Percentiles rank a stretch among this genome's conserved stretches.
Evolutionary conservation across 1,284 basidiomycete genomes (phyloP).

Genomic region (Ceratobasidium sp.): DNA sequence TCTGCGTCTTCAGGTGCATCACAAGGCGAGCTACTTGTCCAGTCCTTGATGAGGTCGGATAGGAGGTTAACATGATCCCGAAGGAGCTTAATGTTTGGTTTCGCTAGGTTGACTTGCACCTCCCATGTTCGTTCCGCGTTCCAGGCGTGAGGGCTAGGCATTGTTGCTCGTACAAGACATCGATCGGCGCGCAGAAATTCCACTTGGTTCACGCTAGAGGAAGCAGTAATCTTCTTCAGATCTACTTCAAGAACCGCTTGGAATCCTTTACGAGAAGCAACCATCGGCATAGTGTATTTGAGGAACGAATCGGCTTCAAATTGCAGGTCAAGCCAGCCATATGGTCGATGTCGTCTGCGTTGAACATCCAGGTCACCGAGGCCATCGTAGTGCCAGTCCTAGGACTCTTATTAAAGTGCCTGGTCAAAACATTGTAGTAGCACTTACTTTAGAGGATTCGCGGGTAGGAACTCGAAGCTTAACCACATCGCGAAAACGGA

Average conservation of each 20-base stretch:
- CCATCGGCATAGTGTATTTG: constrained; percentile 85
- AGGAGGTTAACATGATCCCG: constrained; percentile 95
- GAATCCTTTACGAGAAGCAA: constrained; percentile 79
- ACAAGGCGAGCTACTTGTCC: constrained; percentile 80
- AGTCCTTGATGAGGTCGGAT: constrained; percentile 89
- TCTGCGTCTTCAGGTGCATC: constrained; percentile 53
- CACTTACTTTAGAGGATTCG: constrained; percentile 80
- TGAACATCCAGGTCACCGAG: constrained; percentile 61
- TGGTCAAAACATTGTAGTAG: neutral
- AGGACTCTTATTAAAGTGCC: neutral
- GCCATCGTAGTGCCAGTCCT: constrained; percentile 91
- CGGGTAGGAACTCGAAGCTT: constrained; percentile 86
- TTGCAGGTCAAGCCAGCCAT: constrained; percentile 76
- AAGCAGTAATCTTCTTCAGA: constrained; percentile 81
- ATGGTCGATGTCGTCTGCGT: constrained; percentile 69
- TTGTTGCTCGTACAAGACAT: constrained; percentile 59
- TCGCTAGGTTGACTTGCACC: constrained; percentile 76
- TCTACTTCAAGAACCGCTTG: constrained; percentile 83
- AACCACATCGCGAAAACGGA: constrained; percentile 83
- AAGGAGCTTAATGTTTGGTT: constrained; percentile 80
- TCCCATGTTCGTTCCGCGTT: constrained; percentile 78
- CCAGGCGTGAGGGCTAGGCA: constrained; percentile 64
- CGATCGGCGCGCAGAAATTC: constrained; percentile 80
- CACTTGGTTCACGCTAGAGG: constrained; percentile 89
- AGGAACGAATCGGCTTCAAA: constrained; percentile 87